Evolutionary conservation across 2,329 filamentous ascomycete species (phyloP), one percentile per base, ranked within the genome.

Genomic region (Graphiopsis chlorocephala): DNA sequence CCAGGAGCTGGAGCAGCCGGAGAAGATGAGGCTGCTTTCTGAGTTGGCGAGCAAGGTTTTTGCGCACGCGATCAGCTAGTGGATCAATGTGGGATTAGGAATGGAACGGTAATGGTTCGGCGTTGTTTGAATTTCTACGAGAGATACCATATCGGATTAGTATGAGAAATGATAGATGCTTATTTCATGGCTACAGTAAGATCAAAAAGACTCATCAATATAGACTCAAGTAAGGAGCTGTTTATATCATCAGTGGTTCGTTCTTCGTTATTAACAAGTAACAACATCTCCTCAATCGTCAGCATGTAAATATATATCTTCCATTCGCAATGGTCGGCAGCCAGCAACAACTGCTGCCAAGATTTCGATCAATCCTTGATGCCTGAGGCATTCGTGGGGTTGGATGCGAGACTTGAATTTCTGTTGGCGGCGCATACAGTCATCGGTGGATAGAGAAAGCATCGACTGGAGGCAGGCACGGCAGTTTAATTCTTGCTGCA

Each of bases 1-100:
- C 76, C 88, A 92, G 82, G 91, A 97, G 72, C 81, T 99, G 73
- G 93, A 93, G 59, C 90, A 92, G 77, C 84, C 84, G 59, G 93
- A 97, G 73, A 90, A 92, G 74, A 88, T 92, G 63, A 88, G 88
- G 76, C 78, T 99, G 72, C 82, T 98, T 67, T 90, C 88, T 74
- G 91, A 96, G 78, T 79, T 98, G 74, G 94, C 94, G 1, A 88
- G 88, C 31, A 94, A 91, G 78, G 90, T 97, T 1, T 93, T 97
- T 75, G 91, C 90, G 68, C 90, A 92, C 76, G 90, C 89, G 23
- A 89, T 91, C 38, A 87, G 88, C 7, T 77, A 83, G 31, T 85
- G 15, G 60, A 33, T 15, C 4, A 20, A 4, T 33, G n/a, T 26
- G 28, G 20, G 23, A 23, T 11, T 25, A 6, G 1, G 12, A 6